phyloP scores from a whole-genome alignment of 345 rosid species.

The Rhizophora mangle region DNA sequence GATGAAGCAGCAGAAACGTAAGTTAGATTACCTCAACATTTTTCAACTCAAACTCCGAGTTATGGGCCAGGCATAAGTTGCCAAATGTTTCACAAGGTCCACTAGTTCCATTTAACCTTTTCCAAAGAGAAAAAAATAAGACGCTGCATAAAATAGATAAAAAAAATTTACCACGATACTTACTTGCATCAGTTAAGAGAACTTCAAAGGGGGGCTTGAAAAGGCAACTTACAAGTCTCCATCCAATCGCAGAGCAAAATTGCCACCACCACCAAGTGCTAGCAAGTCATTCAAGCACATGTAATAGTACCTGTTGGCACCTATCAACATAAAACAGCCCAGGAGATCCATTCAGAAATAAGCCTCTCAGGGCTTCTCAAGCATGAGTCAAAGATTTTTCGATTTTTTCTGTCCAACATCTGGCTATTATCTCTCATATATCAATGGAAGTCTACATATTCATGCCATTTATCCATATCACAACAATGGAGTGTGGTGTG shows the following conservation, averaged over 20 bases:
- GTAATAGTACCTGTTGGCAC: constrained; percentile 85
- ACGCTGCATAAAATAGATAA: not conserved
- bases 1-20: not conserved
- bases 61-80: constrained; percentile 74
- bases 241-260: constrained; percentile 74
- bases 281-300: constrained; percentile 81
- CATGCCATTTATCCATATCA: constrained; percentile 4
- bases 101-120: constrained; percentile 83
- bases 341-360: not conserved
- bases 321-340: constrained; percentile 23
- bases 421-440: not conserved
- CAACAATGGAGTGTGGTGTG: not conserved
- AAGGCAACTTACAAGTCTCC: constrained; percentile 79
- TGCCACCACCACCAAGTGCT: constrained; percentile 89
- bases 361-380: not conserved
- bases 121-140: constrained; percentile 12
- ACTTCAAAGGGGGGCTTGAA: constrained; percentile 4
- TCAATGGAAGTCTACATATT: not conserved
- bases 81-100: constrained; percentile 88
- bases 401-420: not conserved
- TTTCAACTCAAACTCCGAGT: constrained; percentile 62
- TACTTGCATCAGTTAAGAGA: not conserved
- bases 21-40: constrained; percentile 72
- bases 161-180: not conserved
- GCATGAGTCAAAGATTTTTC: not conserved